A percentile compares a stretch with the other conserved stretches of the same genome.
Evolutionary conservation across 768 basidiomycete genomes (phyloP).

Genomic region (Trametes cubensis): DNA sequence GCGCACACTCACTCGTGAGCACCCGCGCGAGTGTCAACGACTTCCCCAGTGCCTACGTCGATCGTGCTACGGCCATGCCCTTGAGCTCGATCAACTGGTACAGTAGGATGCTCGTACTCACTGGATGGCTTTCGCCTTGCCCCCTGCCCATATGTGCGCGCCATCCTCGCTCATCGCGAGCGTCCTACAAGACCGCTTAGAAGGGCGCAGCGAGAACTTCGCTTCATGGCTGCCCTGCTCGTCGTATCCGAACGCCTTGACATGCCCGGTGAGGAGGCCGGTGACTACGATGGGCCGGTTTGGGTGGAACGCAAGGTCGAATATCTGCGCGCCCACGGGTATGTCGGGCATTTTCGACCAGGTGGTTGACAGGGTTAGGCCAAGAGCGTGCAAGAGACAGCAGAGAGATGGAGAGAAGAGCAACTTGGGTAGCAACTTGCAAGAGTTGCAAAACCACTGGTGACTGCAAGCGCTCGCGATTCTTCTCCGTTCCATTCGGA

Average conservation of each 20-base stretch:
- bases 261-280: slow-evolving; percentile 77
- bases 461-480: too few species aligned
- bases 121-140: slow-evolving; percentile 81
- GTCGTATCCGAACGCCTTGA: slow-evolving; percentile 82
- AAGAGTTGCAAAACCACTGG: too few species aligned
- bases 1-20: slow-evolving; percentile 36
- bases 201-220: slow-evolving; percentile 67
- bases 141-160: slow-evolving; percentile 69
- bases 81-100: neutral
- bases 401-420: too few species aligned
- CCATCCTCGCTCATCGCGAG: slow-evolving; percentile 73
- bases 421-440: too few species aligned
- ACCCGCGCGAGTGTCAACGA: slow-evolving; percentile 28
- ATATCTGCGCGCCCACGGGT: slow-evolving; percentile 74
- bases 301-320: slow-evolving; percentile 90
- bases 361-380: neutral
- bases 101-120: slow-evolving; percentile 43
- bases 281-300: slow-evolving; percentile 68
- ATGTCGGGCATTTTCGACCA: slow-evolving; percentile 58
- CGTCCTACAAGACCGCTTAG: slow-evolving; percentile 82
- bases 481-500: too few species aligned
- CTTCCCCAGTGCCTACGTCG: slow-evolving; percentile 29
- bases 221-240: slow-evolving; percentile 62
- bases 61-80: slow-evolving; percentile 33
- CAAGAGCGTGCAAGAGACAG: too few species aligned